Evolutionary conservation across 164 flowering plant genomes (phyloP).

Genomic region (Hamamelis virginiana): DNA sequence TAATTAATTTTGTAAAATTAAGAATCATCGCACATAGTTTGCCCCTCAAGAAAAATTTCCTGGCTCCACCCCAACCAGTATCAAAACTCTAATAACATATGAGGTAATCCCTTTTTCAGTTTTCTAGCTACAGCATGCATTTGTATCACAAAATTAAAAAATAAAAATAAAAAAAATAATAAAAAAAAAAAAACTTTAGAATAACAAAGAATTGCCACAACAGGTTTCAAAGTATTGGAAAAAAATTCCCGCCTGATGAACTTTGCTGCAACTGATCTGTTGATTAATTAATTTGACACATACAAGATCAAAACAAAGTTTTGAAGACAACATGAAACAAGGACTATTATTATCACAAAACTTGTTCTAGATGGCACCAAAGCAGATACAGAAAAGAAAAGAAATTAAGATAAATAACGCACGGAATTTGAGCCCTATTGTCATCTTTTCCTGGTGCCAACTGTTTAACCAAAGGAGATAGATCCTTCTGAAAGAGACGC

Average conservation of each 20-base stretch:
- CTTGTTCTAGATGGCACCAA: background rate
- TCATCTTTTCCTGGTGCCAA: conserved; percentile 59
- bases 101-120: background rate
- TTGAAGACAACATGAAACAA: background rate
- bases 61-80: no score
- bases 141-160: background rate
- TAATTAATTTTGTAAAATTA: no score
- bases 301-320: background rate
- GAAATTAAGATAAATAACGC: conserved; percentile 18
- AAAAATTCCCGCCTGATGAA: background rate
- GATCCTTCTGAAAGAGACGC: conserved; percentile 62
- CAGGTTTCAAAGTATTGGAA: background rate
- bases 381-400: background rate
- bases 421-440: conserved; percentile 75
- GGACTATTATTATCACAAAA: background rate
- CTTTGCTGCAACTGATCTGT: background rate
- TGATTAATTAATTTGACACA: background rate
- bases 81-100: no score
- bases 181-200: background rate
- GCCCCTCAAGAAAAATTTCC: no score
- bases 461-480: conserved; percentile 78
- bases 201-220: background rate
- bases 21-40: no score
- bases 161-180: no score
- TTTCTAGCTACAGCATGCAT: background rate